phyloP scores from a whole-genome alignment of 345 rosid genomes.

The Boechera stricta region DNA sequence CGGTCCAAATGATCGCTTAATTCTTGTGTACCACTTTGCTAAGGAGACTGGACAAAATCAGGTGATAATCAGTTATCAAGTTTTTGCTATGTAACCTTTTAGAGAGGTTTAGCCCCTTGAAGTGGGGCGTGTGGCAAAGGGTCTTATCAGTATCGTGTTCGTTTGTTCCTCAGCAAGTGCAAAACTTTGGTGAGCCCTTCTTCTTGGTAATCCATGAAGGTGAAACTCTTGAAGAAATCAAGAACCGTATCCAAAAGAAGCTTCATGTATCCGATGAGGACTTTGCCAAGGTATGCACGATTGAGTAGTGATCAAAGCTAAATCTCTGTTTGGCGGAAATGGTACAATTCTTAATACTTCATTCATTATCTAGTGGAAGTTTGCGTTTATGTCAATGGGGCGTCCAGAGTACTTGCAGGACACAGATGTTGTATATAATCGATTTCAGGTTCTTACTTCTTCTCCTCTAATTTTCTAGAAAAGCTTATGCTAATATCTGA shows the following conservation, averaged over 20 bases:
- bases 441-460: conserved; percentile 71
- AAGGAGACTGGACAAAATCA: conserved; percentile 84
- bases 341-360: not conserved
- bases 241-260: conserved; percentile 84
- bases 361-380: conserved; percentile 74
- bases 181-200: conserved; percentile 97
- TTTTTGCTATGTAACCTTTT: not conserved
- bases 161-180: conserved; percentile 67
- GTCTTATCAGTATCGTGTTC: conserved; percentile 24
- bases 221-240: conserved; percentile 83
- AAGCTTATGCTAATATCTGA: not conserved
- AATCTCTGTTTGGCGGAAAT: not conserved
- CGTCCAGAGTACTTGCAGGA: conserved; percentile 94
- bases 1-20: conserved; percentile 87
- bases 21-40: conserved; percentile 91
- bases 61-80: conserved; percentile 48
- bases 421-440: conserved; percentile 71
- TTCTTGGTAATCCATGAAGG: conserved; percentile 93
- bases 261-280: conserved; percentile 94
- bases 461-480: not conserved
- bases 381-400: conserved; percentile 85
- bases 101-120: not conserved
- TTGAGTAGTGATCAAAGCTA: not conserved
- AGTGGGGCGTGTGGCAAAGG: not conserved
- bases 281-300: conserved; percentile 75